phyloP scores from a whole-genome alignment of 2,329 filamentous ascomycete genomes.

The Penicillium sp. region DNA sequence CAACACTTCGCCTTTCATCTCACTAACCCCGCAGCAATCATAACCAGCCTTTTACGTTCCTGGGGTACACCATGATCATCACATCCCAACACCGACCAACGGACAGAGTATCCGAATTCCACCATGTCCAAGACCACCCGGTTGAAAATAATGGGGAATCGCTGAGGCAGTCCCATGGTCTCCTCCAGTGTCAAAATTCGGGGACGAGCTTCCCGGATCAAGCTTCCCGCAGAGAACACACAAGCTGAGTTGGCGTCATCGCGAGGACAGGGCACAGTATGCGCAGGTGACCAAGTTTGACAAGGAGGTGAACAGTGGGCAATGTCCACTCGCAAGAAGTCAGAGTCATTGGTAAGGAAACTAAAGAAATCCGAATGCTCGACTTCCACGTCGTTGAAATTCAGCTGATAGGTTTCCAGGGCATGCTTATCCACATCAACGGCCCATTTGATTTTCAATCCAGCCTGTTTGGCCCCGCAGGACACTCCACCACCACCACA shows the following conservation, averaged over 20 bases:
- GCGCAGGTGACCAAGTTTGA: constrained; percentile 70
- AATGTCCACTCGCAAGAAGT: constrained; percentile 58
- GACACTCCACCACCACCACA: constrained; percentile 72
- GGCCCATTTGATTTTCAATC: constrained; percentile 59
- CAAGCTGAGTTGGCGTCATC: constrained; percentile 68
- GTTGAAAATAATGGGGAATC: constrained; percentile 58
- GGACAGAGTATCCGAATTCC: constrained; percentile 64
- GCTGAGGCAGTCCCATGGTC: constrained; percentile 64
- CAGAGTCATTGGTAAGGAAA: constrained; percentile 34
- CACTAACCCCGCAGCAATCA: constrained; percentile 55
- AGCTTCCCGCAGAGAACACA: constrained; percentile 48
- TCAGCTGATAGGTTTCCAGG: constrained; percentile 56
- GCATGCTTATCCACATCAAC: constrained; percentile 64
- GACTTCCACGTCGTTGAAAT: constrained; percentile 51
- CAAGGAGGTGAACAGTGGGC: constrained; percentile 76
- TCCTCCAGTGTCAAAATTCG: constrained; percentile 76
- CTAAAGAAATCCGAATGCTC: constrained; percentile 49
- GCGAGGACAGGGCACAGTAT: constrained; percentile 58
- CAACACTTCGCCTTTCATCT: background rate
- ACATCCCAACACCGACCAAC: constrained; percentile 62
- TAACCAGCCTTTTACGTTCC: constrained; percentile 48
- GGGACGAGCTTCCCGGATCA: constrained; percentile 61
- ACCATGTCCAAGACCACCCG: constrained; percentile 65
- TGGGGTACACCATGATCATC: constrained; percentile 53
- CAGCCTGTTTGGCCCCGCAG: constrained; percentile 59